These are phyloP conservation scores for Rhizophlyctis rosea DNA, from an alignment of 192 early-diverging fungal genomes.

Conservation along the genomic window DNA sequence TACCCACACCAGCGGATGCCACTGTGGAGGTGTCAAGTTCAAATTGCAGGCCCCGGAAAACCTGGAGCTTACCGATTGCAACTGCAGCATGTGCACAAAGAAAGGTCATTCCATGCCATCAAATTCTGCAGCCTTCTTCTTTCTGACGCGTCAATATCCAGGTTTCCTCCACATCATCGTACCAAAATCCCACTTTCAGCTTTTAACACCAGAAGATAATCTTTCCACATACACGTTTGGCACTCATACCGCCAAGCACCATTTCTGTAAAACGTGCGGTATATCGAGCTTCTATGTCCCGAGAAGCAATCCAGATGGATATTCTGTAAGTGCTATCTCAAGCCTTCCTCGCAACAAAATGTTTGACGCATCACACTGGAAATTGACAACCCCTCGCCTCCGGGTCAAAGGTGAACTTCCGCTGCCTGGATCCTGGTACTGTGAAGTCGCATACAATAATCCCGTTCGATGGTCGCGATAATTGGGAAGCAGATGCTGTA, in stretches of 20 bases:
- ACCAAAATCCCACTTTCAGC: not conserved
- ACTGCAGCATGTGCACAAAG: slow-evolving; percentile 17
- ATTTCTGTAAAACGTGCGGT: slow-evolving; percentile 48
- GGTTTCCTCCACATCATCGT: not conserved
- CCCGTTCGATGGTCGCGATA: not conserved
- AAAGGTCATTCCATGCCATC: too few species aligned
- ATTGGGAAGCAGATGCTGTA: not conserved
- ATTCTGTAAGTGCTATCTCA: slow-evolving; percentile 34
- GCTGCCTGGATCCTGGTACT: not conserved
- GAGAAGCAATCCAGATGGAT: slow-evolving; percentile 48
- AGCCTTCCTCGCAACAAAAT: not conserved
- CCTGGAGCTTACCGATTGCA: slow-evolving; percentile 5
- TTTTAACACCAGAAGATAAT: not conserved
- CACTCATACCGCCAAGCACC: slow-evolving; percentile 46
- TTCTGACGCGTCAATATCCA: not conserved
- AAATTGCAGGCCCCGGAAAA: not conserved
- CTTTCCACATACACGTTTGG: slow-evolving; percentile 47
- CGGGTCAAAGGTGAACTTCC: not conserved
- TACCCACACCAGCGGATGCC: slow-evolving; percentile 11
- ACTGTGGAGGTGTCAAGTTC: slow-evolving; percentile 14
- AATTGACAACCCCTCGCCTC: too few species aligned
- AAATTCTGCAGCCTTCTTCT: not conserved
- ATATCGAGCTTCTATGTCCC: slow-evolving; percentile 47
- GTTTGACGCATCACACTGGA: too few species aligned
- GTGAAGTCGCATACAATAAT: not conserved